Evolutionary conservation across 108 stramenopile genomes (phyloP).

Genomic region (Ochromonas danica): DNA sequence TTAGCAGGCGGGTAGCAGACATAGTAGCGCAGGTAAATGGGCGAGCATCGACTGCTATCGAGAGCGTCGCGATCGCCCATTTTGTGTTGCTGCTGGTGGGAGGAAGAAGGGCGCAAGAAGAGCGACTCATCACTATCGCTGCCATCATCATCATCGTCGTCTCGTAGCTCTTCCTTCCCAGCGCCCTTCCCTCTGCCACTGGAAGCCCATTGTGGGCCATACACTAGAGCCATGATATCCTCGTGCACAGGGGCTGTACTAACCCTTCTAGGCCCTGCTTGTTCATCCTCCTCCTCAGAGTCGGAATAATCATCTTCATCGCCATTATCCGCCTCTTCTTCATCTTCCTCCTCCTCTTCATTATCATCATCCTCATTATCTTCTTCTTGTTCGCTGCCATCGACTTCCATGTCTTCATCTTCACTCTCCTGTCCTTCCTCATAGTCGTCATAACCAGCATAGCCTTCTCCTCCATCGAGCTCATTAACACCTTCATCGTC

Average conservation of each 20-base stretch:
- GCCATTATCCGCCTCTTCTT: constrained; percentile 27
- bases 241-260: background rate
- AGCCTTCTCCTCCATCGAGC: background rate
- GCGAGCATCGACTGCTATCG: background rate
- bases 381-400: constrained; percentile 37
- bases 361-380: constrained; percentile 41
- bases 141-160: constrained; percentile 43
- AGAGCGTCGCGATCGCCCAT: background rate
- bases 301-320: constrained; percentile 18
- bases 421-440: constrained; percentile 50
- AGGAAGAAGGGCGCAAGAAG: too few relatives aligned
- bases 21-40: background rate
- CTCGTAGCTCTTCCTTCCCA: background rate
- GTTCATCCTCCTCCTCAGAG: constrained; percentile 44
- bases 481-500: constrained; percentile 12
- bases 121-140: constrained; percentile 33
- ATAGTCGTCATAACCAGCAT: constrained; percentile 30
- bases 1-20: too few relatives aligned
- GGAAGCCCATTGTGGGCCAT: too few relatives aligned
- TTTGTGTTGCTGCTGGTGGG: too few relatives aligned
- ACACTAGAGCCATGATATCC: background rate
- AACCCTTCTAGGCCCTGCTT: background rate
- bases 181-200: too few relatives aligned
- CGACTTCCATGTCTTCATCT: constrained; percentile 34
- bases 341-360: constrained; percentile 51